Evolutionary conservation across 805 yeast genomes (phyloP), one percentile per base, ranked within the genome.

Genomic region (Zygoascus flipseniorum): DNA sequence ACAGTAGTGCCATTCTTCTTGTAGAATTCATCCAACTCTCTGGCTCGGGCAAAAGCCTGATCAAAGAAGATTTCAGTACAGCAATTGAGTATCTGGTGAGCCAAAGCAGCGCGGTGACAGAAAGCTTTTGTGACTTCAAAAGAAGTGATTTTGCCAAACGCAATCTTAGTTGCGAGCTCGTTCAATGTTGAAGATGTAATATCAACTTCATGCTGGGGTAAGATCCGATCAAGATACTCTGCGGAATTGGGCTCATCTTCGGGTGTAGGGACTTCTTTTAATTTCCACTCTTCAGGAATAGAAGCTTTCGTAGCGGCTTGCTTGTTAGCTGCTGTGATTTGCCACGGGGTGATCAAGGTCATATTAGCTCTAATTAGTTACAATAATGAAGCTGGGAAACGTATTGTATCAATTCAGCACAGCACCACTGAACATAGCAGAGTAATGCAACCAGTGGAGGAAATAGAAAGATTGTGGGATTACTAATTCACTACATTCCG

Each of bases 1-100:
- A 77, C 62, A 1, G 75, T 66, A 11, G 82, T 83, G 43, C 75
- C 66, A 2, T 79, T 72, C 44, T 71, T 58, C 51, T 63, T 65
- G 53, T 58, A 78, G 61, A 76, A 74, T 23, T 72, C 76, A 62
- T 84, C 90, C 55, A 82, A 70, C 51, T 64, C 71, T 59, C 74
- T 79, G 61, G 89, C 88, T 54, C 75, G 71, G 53, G 71, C 72
- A 52, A 82, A 69, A 9, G 87, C 89, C 56, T 78, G 77, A 10
- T 78, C 80, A 42, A 80, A 69, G 61, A 84, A 82, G 10, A 65
- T 58, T 48, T 67, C 70, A n/a, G 70, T 19, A 42, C 52, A 72
- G 60, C 52, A 66, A 47, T 67, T 74, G 50, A 68, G 66, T 57
- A 82, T 65, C 58, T 81, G 85, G 56, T 80, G 84, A 0, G 82